phyloP scores from a whole-genome alignment of 169 alveolate genomes.

The Plasmodium reichenowi region DNA sequence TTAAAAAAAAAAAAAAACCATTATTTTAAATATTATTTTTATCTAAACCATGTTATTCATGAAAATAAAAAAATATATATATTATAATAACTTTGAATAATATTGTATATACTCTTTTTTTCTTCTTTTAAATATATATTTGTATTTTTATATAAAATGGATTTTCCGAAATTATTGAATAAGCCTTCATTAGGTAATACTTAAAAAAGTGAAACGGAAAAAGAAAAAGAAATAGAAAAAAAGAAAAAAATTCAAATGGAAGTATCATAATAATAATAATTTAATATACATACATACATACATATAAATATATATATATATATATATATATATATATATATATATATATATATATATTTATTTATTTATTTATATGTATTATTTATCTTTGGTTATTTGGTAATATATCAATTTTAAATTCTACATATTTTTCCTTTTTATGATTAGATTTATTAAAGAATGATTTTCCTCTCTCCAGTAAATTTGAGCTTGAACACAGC shows the following conservation, averaged over 20 bases:
- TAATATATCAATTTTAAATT: background rate
- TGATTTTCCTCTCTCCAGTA: conserved; percentile 54
- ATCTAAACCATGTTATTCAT: too few relatives aligned
- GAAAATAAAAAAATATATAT: too few relatives aligned
- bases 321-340: too few relatives aligned
- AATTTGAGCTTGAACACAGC: conserved; percentile 65
- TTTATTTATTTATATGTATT: background rate
- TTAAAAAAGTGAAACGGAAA: background rate
- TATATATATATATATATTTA: too few relatives aligned
- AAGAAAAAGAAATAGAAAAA: background rate
- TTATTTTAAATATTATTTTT: too few relatives aligned
- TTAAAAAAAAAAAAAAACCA: too few relatives aligned
- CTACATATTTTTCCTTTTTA: background rate
- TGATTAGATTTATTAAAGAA: conserved; percentile 28
- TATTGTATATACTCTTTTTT: too few relatives aligned
- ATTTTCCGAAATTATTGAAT: conserved; percentile 56
- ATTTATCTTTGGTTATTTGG: background rate
- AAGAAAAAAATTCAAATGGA: background rate
- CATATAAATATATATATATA: too few relatives aligned
- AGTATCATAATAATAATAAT: too few relatives aligned
- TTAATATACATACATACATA: too few relatives aligned
- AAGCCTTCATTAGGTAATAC: conserved; percentile 63
- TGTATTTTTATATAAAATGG: conserved; percentile 11
- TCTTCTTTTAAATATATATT: too few relatives aligned
- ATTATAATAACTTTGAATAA: too few relatives aligned